phyloP scores from a whole-genome alignment of 352 stramenopile genomes.

The Labyrinthula sp. region DNA sequence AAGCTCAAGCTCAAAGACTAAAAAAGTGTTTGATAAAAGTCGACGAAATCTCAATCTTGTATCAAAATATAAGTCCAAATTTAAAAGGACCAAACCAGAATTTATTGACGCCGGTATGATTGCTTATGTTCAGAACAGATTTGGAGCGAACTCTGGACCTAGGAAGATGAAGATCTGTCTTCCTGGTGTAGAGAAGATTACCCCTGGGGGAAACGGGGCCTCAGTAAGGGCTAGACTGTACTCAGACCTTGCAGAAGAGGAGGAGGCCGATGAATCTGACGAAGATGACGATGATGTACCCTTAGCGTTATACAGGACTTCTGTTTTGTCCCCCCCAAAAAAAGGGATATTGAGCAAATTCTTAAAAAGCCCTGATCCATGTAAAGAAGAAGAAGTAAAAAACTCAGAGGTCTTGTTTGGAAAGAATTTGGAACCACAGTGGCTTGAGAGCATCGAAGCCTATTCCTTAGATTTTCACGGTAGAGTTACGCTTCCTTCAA shows the following conservation, averaged over 20 bases:
- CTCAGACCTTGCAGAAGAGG: too few species aligned
- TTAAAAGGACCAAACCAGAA: too few species aligned
- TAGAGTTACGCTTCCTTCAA: slow-evolving; percentile 46
- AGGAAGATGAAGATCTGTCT: slow-evolving; percentile 19
- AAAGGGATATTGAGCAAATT: slow-evolving; percentile 7
- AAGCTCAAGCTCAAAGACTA: neutral
- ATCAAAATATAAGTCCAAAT: too few species aligned
- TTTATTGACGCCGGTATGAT: slow-evolving; percentile 14
- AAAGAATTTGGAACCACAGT: slow-evolving; percentile 60
- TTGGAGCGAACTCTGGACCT: slow-evolving; percentile 7
- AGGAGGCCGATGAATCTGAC: too few species aligned
- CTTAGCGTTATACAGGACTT: slow-evolving; percentile 2
- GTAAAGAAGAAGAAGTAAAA: slow-evolving; percentile 1
- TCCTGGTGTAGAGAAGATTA: neutral
- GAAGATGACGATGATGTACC: too few species aligned
- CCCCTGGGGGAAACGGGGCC: slow-evolving; percentile 1
- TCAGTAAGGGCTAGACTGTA: too few species aligned
- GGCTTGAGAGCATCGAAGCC: slow-evolving; percentile 56
- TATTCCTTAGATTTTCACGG: slow-evolving; percentile 58
- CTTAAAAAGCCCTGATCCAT: slow-evolving; percentile 1
- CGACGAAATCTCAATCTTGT: too few species aligned
- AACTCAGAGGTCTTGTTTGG: slow-evolving; percentile 7
- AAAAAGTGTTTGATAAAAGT: too few species aligned
- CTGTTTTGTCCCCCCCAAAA: slow-evolving; percentile 5
- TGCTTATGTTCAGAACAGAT: slow-evolving; percentile 13